Conservation (phyloP, 345 rosid genomes). For the Aquilaria yunnanensis region DNA sequence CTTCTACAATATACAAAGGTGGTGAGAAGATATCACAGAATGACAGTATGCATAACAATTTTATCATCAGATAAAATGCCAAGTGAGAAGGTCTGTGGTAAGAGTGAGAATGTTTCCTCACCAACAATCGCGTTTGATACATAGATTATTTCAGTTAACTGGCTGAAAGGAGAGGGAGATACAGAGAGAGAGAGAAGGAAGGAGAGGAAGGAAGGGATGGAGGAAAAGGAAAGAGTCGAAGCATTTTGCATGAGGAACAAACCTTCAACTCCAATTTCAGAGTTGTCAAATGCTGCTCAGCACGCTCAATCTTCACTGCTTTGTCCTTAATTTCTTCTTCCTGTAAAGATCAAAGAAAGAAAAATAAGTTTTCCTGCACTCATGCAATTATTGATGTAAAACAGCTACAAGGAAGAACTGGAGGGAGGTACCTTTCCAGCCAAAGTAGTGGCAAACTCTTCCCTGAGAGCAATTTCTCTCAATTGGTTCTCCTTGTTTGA, state of each 20-base stretch:
- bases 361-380: slow-evolving; percentile 3
- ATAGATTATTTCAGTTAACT: too few relatives aligned
- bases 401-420: background rate
- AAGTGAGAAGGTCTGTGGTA: too few relatives aligned
- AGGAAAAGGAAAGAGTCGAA: too few relatives aligned
- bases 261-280: slow-evolving; percentile 88
- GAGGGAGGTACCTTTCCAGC: slow-evolving; percentile 54
- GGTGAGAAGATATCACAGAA: too few relatives aligned
- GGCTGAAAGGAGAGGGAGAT: too few relatives aligned
- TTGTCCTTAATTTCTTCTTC: slow-evolving; percentile 78
- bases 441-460: slow-evolving; percentile 53
- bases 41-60: too few relatives aligned
- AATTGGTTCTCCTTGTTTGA: slow-evolving; percentile 65
- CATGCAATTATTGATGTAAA: slow-evolving; percentile 1
- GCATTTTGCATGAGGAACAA: slow-evolving; percentile 10
- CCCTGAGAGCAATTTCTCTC: slow-evolving; percentile 87
- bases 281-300: slow-evolving; percentile 76
- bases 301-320: slow-evolving; percentile 57
- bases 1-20: too few relatives aligned
- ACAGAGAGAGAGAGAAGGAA: too few relatives aligned
- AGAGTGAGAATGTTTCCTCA: too few relatives aligned
- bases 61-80: too few relatives aligned
- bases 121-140: too few relatives aligned
- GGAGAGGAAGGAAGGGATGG: too few relatives aligned
- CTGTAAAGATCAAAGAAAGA: slow-evolving; percentile 35